Evolutionary conservation across 1,139 yeast genomes (phyloP).

Genomic region (Ogataea hybrid): DNA sequence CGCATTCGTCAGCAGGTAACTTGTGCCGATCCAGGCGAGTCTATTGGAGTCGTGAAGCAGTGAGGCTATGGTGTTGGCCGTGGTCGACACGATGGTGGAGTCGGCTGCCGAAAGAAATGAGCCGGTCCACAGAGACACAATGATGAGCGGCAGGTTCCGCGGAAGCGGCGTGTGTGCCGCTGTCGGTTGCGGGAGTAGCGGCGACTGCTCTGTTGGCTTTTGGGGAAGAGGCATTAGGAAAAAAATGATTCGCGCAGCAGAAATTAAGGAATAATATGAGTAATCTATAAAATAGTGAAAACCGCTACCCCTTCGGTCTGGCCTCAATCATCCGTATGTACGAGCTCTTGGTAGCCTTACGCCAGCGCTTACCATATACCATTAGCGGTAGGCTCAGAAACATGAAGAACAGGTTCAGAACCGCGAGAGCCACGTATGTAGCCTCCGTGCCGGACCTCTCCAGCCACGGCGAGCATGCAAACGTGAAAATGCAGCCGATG

Average conservation of each 20-base stretch:
- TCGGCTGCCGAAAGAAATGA: conserved; percentile 36
- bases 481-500: conserved; percentile 41
- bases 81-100: conserved; percentile 38
- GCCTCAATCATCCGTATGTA: conserved; percentile 30
- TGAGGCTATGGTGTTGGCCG: conserved; percentile 36
- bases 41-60: conserved; percentile 38
- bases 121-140: conserved; percentile 35
- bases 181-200: background rate
- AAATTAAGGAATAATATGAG: background rate
- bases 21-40: conserved; percentile 41
- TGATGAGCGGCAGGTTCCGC: conserved; percentile 22
- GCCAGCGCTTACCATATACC: conserved; percentile 37
- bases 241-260: background rate
- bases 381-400: conserved; percentile 35
- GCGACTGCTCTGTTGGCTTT: conserved; percentile 4
- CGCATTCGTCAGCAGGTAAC: conserved; percentile 51
- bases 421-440: conserved; percentile 39
- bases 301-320: conserved; percentile 3
- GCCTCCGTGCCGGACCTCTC: conserved; percentile 35
- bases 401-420: conserved; percentile 34
- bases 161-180: conserved; percentile 19
- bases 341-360: conserved; percentile 35
- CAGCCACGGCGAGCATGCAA: conserved; percentile 42
- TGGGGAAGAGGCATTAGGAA: background rate
- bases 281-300: background rate